Base-by-base conservation (phyloP, 148 eudicot species). In the Chenopodium quinoa region DNA sequence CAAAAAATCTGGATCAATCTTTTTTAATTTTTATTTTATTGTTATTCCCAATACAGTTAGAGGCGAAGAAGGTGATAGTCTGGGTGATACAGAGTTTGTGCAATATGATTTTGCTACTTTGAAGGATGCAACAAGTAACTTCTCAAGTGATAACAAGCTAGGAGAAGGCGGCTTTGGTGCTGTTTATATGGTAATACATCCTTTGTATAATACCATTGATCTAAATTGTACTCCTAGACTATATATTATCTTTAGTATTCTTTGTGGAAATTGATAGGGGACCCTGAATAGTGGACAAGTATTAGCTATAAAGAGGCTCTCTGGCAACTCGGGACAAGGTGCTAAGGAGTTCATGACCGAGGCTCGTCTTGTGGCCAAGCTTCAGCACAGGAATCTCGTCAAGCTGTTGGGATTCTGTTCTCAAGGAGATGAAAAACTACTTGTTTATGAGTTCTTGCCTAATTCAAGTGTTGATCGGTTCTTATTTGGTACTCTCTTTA, bases 121-220 rank as follows among this genome's bases (percentile, higher is more conserved):
- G 29, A 75, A 76, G 40, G 9, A n/a, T 58, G 86, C 86, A 60
- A 84, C 86, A 2, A 3, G 29, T 1, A 73, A 76, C 66, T 84
- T 84, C 86, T 80, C 83, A 1, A 4, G 1, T 16, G 80, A 75
- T 48, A 87, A 76, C 69, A 93, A 86, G 78, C 34, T 93, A 25
- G 95, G 97, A 3, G 87, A 90, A 84, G 95, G 97, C 72, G 92
- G 95, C 40, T 90, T 91, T 25, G 97, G 97, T 25, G 75, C 84
- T n/a, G 97, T 93, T 29, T 93, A 81, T 79, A 83, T 54, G 87
- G 87, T 81, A 68, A n/a, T 5, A 48, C 10, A 50, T 9, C 9
- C 66, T 10, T 3, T 64, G 0, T 66, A 2, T 20, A 34, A 34
- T 34, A 9, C 23, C 1, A 1, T 20, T 71, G 32, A 31, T 1